These are phyloP conservation scores for Pichia sp. DNA, from an alignment of 1,139 yeast species.

Conservation along the genomic window DNA sequence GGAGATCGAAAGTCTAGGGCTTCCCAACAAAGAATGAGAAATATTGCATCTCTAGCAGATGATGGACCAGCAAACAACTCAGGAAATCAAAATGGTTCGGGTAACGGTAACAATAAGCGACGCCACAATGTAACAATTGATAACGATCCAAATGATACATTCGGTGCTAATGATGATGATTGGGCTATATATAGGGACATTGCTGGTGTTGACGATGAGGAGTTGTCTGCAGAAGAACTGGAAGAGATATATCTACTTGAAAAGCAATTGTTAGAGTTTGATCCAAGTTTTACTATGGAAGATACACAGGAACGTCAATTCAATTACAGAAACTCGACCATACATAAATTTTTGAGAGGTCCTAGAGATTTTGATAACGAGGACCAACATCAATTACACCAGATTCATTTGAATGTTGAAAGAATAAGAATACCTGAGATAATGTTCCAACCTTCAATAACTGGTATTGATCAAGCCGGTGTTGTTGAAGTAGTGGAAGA, in stretches of 20 bases:
- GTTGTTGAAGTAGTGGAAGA: constrained; percentile 71
- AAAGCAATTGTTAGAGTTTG: constrained; percentile 69
- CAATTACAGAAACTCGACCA: constrained; percentile 77
- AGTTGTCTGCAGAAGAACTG: constrained; percentile 70
- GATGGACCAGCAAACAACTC: constrained; percentile 34
- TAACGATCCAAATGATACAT: constrained; percentile 89
- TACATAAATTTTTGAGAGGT: constrained; percentile 86
- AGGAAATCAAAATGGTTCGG: neutral
- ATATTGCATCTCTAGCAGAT: constrained; percentile 84
- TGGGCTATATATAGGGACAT: constrained; percentile 91
- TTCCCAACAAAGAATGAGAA: constrained; percentile 90
- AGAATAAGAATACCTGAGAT: constrained; percentile 91
- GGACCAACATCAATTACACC: constrained; percentile 70
- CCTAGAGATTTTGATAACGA: constrained; percentile 71
- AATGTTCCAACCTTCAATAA: constrained; percentile 88
- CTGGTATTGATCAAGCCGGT: constrained; percentile 95
- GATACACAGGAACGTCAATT: constrained; percentile 79
- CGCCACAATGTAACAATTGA: constrained; percentile 61
- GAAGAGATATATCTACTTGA: constrained; percentile 61
- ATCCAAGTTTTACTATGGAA: constrained; percentile 79
- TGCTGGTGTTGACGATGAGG: constrained; percentile 66
- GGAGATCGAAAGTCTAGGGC: constrained; percentile 88
- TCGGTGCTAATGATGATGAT: constrained; percentile 95
- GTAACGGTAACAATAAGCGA: constrained; percentile 41
- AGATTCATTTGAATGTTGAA: constrained; percentile 84